phyloP scores from a whole-genome alignment of 1,284 basidiomycete genomes.

The Blastosporella zonata region DNA sequence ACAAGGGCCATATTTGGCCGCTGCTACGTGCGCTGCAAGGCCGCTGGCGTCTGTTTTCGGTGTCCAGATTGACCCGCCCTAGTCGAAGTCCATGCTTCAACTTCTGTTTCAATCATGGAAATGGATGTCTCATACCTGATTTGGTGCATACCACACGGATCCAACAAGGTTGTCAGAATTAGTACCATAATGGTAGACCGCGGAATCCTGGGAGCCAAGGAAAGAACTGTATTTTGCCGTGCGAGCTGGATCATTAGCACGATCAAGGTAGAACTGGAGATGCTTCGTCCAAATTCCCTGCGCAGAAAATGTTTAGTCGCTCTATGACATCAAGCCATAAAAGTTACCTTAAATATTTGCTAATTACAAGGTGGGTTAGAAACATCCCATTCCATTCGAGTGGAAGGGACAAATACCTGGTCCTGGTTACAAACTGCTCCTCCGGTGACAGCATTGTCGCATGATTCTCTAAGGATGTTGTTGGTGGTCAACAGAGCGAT shows the following conservation, averaged over 20 bases:
- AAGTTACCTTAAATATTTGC: slow-evolving; percentile 45
- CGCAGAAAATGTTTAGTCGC: slow-evolving; percentile 1
- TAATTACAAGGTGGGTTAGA: slow-evolving; percentile 16
- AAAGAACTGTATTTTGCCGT: slow-evolving; percentile 37
- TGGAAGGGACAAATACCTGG: slow-evolving; percentile 33
- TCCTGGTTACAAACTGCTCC: slow-evolving; percentile 43
- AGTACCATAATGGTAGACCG: slow-evolving; percentile 37
- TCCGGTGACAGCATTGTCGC: slow-evolving; percentile 41
- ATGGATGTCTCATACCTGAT: slow-evolving; percentile 27
- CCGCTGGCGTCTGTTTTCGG: slow-evolving; percentile 38
- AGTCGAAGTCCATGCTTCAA: slow-evolving; percentile 3
- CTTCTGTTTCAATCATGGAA: background rate
- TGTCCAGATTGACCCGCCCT: slow-evolving; percentile 41
- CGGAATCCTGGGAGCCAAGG: slow-evolving; percentile 37
- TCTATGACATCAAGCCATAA: background rate
- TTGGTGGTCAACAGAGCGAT: slow-evolving; percentile 37
- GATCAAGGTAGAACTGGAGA: slow-evolving; percentile 40
- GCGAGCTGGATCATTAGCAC: slow-evolving; percentile 33
- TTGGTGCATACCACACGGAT: slow-evolving; percentile 45
- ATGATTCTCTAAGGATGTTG: slow-evolving; percentile 47
- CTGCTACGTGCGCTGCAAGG: slow-evolving; percentile 36
- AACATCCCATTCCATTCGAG: background rate
- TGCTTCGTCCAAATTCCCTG: slow-evolving; percentile 46
- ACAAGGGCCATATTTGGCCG: slow-evolving; percentile 39
- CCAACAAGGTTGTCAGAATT: slow-evolving; percentile 39